Percentiles rank a stretch among this genome's conserved stretches.
These are phyloP conservation scores for Cryptococcus maquisensis DNA, from an alignment of 1,284 basidiomycete genomes.

Conservation along the genomic window DNA sequence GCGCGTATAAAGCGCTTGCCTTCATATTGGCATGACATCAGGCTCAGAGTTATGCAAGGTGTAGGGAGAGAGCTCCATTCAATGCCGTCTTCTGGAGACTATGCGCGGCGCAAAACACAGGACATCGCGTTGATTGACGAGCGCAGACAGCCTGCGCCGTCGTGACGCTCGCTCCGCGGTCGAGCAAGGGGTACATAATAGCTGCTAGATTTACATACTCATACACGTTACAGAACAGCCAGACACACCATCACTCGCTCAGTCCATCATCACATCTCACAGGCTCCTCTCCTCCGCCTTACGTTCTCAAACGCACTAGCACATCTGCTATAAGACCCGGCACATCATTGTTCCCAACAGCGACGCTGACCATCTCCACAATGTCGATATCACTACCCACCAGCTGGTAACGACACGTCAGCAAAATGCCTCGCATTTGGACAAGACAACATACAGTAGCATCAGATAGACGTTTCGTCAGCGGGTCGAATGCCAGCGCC, in stretches of 20 bases:
- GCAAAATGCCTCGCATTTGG: not conserved
- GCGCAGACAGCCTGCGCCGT: not conserved
- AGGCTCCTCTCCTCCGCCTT: not conserved
- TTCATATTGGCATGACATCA: too few species aligned
- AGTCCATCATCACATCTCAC: not conserved
- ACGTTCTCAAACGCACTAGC: conserved; percentile 52
- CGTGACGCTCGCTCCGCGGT: too few species aligned
- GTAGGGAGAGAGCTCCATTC: too few species aligned
- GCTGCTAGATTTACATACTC: not conserved
- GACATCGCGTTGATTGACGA: not conserved
- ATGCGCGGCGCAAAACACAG: too few species aligned
- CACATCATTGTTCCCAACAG: conserved; percentile 62
- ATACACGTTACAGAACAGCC: not conserved
- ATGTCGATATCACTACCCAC: conserved; percentile 53
- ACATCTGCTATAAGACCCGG: conserved; percentile 66
- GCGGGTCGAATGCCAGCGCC: conserved; percentile 31
- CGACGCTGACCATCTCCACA: conserved; percentile 59
- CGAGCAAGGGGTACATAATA: too few species aligned
- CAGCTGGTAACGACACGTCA: conserved; percentile 5
- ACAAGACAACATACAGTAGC: conserved; percentile 32
- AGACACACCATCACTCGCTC: not conserved
- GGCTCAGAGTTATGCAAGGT: too few species aligned
- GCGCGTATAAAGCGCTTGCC: not conserved
- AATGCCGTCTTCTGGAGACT: too few species aligned
- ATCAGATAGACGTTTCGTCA: conserved; percentile 27